phyloP scores from a whole-genome alignment of 441 rosid genomes.

The Hura crepitans region DNA sequence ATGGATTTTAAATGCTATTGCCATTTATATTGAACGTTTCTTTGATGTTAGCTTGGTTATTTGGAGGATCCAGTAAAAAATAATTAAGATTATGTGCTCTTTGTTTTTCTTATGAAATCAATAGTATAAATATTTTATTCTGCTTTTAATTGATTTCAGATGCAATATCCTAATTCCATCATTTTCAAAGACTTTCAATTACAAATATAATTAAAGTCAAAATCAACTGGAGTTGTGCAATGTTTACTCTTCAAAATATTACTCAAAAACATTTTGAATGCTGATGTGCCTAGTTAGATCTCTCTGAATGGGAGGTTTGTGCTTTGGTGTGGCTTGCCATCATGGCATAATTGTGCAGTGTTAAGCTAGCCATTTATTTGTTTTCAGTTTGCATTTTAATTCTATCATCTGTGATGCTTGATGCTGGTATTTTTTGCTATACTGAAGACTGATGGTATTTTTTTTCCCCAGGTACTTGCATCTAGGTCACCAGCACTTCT shows the following conservation, averaged over 20 bases:
- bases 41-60: background rate
- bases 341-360: background rate
- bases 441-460: background rate
- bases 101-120: background rate
- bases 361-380: background rate
- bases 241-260: background rate
- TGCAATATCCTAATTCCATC: background rate
- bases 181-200: too few relatives aligned
- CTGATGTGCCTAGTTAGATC: background rate
- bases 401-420: background rate
- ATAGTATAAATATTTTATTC: background rate
- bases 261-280: background rate
- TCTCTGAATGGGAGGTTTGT: background rate
- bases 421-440: constrained; percentile 7
- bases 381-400: background rate
- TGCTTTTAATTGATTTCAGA: constrained; percentile 1
- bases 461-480: constrained; percentile 62
- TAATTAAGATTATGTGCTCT: background rate
- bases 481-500: constrained; percentile 65
- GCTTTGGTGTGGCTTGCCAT: background rate
- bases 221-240: background rate
- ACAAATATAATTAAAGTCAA: background rate
- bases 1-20: background rate
- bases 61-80: background rate
- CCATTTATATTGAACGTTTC: background rate